Evolutionary conservation across 192 early-diverging fungal genomes (phyloP), one percentile per base, ranked within the genome.

Genomic region (Umbelopsis isabellina): DNA sequence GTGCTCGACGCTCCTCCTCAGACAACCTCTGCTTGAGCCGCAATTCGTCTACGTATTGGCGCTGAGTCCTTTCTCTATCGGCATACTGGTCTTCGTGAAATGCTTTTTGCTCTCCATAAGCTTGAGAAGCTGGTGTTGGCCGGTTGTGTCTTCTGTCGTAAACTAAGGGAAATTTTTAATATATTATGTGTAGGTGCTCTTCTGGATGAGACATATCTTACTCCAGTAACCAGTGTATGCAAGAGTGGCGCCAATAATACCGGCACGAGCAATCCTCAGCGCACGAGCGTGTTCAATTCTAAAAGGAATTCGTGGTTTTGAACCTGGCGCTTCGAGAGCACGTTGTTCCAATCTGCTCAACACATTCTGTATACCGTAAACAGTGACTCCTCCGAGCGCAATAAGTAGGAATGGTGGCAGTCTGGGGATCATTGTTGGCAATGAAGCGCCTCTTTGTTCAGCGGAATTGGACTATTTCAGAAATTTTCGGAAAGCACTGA

Each of bases 301-400:
- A 22, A 49, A 21, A 50, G 46, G 18, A 50, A 69, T 69, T 65
- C 47, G 50, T 20, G 47, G 11, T 65, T 51, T 23, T 69, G 53
- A 30, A 23, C 73, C 73, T 2, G 71, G 71, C 16, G 71, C 48
- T 3, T 46, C 71, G 15, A 74, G 21, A 10, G 68, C 58, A 50
- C 64, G 68, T 4, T 68, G 67, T 65, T 74, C 73, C 18, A 65
- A 33, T 21, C 45, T 46, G 49, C 65, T 68, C 47, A 74, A 46
- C 8, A 65, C 25, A 6, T 65, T 64, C 37, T 74, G 68, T 49
- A 69, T 65, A 25, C 73, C 73, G 47, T 74, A 74, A 46, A 74
- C 35, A 2, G 73, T 64, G 15, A 55, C 73, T 0, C 73, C 67
- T 30, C 73, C 73, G n/a, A 74, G 23, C 3, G 51, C 55, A 10